These are phyloP conservation scores for Leccinum griseonigrum DNA, from an alignment of 1,284 basidiomycete species.

Conservation along the genomic window DNA sequence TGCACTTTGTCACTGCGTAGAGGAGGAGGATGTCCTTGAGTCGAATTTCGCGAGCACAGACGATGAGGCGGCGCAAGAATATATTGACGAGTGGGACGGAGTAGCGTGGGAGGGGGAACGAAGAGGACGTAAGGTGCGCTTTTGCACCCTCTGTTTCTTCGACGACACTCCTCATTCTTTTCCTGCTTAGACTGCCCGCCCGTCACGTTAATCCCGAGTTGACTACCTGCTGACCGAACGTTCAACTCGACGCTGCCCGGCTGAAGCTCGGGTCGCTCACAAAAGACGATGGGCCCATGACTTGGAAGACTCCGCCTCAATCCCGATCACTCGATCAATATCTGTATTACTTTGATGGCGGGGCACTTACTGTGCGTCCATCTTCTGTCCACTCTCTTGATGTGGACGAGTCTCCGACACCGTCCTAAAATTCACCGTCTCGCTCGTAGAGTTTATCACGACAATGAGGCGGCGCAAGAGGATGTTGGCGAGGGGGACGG, in stretches of 20 bases:
- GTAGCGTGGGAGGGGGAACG: not conserved
- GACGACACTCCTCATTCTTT: too few species aligned
- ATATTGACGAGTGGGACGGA: not conserved
- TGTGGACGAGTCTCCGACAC: conserved; percentile 25
- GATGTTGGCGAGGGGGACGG: conserved; percentile 56
- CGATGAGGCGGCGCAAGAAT: conserved; percentile 52
- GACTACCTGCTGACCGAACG: too few species aligned
- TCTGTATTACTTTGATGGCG: too few species aligned
- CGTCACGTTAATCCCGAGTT: too few species aligned
- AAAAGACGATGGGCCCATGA: too few species aligned
- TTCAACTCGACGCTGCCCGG: too few species aligned
- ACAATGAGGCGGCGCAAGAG: conserved; percentile 23
- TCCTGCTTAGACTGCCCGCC: too few species aligned
- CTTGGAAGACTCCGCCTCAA: not conserved
- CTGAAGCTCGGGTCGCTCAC: too few species aligned
- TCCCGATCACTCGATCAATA: not conserved
- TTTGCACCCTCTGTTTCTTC: not conserved
- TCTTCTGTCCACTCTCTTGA: too few species aligned
- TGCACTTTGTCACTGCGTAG: conserved; percentile 34
- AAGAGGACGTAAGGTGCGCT: not conserved
- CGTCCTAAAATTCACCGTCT: not conserved
- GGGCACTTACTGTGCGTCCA: too few species aligned
- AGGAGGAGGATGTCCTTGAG: conserved; percentile 75
- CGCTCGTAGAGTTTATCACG: not conserved
- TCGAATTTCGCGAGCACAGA: conserved; percentile 83